Conservation (phyloP, 345 rosid genomes). For the Diplotaxis tenuifolia region DNA sequence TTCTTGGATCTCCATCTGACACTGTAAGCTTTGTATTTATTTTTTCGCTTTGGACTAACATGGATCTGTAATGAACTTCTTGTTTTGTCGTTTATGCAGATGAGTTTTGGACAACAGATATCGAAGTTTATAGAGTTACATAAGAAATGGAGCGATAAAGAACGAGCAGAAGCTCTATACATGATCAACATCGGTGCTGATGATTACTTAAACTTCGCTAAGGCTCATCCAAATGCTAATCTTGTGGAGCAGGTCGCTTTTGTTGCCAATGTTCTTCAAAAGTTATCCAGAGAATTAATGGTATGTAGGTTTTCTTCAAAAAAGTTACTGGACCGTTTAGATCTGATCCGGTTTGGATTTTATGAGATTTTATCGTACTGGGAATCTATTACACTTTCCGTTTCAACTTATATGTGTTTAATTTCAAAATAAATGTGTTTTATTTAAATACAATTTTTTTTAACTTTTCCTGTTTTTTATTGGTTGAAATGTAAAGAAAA, state of each 20-base stretch:
- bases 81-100: not conserved
- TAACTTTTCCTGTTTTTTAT: too few species aligned
- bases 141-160: conserved; percentile 24
- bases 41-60: not conserved
- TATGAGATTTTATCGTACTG: not conserved
- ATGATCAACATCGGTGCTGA: conserved; percentile 33
- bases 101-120: conserved; percentile 29
- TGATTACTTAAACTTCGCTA: conserved; percentile 37
- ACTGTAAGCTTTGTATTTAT: conserved; percentile 22
- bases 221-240: conserved; percentile 31
- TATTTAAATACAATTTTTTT: too few species aligned
- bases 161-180: conserved; percentile 31
- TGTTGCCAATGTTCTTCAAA: conserved; percentile 16
- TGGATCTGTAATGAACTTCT: not conserved
- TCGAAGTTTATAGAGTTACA: conserved; percentile 13
- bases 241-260: conserved; percentile 4
- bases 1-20: conserved; percentile 26
- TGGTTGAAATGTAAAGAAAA: too few species aligned
- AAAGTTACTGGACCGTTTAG: not conserved
- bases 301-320: conserved; percentile 4
- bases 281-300: conserved; percentile 10
- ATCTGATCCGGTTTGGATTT: not conserved
- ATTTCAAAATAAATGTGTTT: too few species aligned
- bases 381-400: too few species aligned
- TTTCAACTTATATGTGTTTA: too few species aligned